Evolutionary conservation across 306 rosid species (phyloP), one percentile per base, ranked within the genome.

Genomic region (Fragaria nilgerrensis): DNA sequence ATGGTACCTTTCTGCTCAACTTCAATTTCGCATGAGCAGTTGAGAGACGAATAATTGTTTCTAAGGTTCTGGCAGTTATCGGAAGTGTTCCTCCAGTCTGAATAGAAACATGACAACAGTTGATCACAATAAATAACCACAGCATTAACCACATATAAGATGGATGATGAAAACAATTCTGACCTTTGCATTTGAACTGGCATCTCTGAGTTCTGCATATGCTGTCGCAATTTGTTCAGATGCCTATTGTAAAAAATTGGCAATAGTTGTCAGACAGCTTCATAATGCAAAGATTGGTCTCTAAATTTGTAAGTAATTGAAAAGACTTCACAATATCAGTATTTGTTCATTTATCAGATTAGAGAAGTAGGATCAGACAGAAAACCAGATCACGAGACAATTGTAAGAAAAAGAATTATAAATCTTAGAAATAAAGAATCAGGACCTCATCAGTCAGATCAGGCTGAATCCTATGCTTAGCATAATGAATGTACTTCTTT

Each of bases 71-170:
- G 85, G 99, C 97, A 47, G 99, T 92, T 47, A 95, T 88, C 47
- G 99, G 99, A 81, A 95, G 97, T 36, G 99, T 95, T 75, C 99
- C 99, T 64, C 97, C 97, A 44, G 96, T 92, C 99, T 95, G 87
- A 61, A 80, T 78, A 84, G 70, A 84, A 72, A 77, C 41, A 74
- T 70, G 71, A 70, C 27, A 84, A 76, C 62, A 85, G 63, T 43
- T 67, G 22, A 58, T 56, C 71, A 72, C 62, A 68, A 69, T 69
- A 55, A 49, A 52, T 27, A 73, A 48, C 19, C 53, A 69, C 8
- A 14, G 43, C 56, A 63, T 49, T 77, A n/a, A 82, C 16, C n/a
- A 23, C 73, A 61, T 29, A 52, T 68, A 44, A 73, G 62, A 75
- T 65, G 58, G 62, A 47, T 9, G 61, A 45, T 59, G 58, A 75